These are phyloP conservation scores for Cyberlindnera petersonii DNA, from an alignment of 805 yeast genomes.

Conservation along the genomic window DNA sequence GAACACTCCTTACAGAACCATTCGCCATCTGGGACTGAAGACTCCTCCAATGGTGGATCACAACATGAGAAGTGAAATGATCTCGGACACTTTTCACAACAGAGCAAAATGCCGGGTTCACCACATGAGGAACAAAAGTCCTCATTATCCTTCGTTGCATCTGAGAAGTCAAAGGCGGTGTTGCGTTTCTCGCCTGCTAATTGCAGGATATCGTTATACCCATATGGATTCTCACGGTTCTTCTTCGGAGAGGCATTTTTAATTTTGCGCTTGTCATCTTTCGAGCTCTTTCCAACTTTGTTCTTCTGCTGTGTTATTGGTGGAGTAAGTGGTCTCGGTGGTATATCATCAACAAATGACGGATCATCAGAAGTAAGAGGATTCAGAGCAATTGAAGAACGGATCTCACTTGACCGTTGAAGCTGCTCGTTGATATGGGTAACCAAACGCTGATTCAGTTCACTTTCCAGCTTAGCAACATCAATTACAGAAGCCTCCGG, in stretches of 20 bases:
- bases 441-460: conserved; percentile 7
- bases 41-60: conserved; percentile 82
- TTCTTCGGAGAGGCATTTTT: conserved; percentile 30
- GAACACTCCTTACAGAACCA: conserved; percentile 86
- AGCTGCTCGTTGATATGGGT: conserved; percentile 20
- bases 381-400: conserved; percentile 9
- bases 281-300: conserved; percentile 9
- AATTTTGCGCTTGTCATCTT: conserved; percentile 21
- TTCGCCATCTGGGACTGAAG: conserved; percentile 73
- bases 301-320: conserved; percentile 9
- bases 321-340: background rate
- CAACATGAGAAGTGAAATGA: conserved; percentile 91
- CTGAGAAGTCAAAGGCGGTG: conserved; percentile 27
- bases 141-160: conserved; percentile 52
- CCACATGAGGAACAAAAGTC: conserved; percentile 93
- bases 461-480: conserved; percentile 16
- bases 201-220: conserved; percentile 33
- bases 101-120: conserved; percentile 80
- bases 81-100: conserved; percentile 91
- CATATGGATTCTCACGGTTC: conserved; percentile 40
- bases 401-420: conserved; percentile 21
- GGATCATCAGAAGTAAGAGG: conserved; percentile 4
- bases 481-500: conserved; percentile 7
- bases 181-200: conserved; percentile 33
- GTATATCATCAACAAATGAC: background rate